Base-by-base conservation (phyloP, 768 basidiomycete species). In the Polyporus arcularius region DNA sequence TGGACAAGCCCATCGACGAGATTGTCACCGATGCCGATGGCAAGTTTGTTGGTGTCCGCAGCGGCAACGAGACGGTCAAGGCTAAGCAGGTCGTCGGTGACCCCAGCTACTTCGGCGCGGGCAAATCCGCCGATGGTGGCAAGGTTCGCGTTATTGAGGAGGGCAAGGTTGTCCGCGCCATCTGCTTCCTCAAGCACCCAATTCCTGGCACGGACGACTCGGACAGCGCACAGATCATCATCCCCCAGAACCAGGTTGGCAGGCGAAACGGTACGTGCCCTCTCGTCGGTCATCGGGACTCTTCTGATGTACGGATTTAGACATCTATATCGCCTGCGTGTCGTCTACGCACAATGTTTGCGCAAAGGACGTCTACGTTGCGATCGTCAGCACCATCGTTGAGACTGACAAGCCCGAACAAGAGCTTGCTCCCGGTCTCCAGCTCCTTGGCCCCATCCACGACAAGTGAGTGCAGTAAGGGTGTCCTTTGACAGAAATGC, bases 261-360 rank as follows among this genome's bases (percentile, higher is more conserved):
- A 82, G 97, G 67, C 86, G 89, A 76, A 92, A 99, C 71, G 97
- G 96, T 92, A 72, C 67, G 88, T 74, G 26, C 35, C 49, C 35
- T 4, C 58, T 12, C 52, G 14, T n/a, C 54, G 31, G 50, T 18
- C n/a, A n/a, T 39, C 54, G 8, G 67, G 4, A 26, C n/a, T 1
- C 3, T 12, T 15, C 18, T 57, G 18, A 51, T 14, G 46, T 16
- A 12, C 5, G 21, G 14, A 5, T 18, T 14, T 31, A 98, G 97
- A 99, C 76, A 99, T 99, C 75, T 99, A 99, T 79, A 90, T 99
- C 70, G 96, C 97, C 5, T 90, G 92, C 82, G 95, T 99, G 49
- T 98, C 97, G 1, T 87, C 93, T 39, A 94, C 95, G 14, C 97
- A 98, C 79, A 96, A 96, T 69, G 97, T 99, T 67, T 96, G 94